Evolutionary conservation across 2,329 filamentous ascomycete genomes (phyloP), one percentile per base, ranked within the genome.

Genomic region (Alternaria tenuissima): DNA sequence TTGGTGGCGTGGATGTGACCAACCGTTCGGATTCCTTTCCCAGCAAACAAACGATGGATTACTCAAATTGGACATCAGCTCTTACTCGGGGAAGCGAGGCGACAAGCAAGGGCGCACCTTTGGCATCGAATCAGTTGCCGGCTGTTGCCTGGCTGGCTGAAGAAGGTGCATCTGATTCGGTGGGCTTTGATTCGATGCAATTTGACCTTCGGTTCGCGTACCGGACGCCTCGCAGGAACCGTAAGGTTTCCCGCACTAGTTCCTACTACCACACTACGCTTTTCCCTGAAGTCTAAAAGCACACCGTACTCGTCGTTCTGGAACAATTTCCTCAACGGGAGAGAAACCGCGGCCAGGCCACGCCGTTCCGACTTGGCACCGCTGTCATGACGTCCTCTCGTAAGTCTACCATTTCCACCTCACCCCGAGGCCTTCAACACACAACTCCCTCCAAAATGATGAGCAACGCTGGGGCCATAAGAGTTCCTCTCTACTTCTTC

Each of bases 401-500:
- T 59, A 55, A 49, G 57, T 55, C 28, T 18, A 11, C 11, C 11
- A 38, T 3, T 28, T 18, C 26, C 14, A 5, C 14, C 16, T 18
- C 11, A 46, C 18, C 16, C 22, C 12, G 32, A 6, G 6, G 16
- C 24, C 26, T 18, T 14, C 9, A 34, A 18, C 36, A 4, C n/a
- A 2, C 7, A n/a, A 18, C 7, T 44, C 26, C n/a, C 7, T 44
- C 26, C 7, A 26, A 32, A 36, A 67, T 74, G 73, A 76, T 73
- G 73, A 76, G 65, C 70, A 67, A 49, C 67, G 73, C 72, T 76
- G 72, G 73, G 73, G 73, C 73, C 73, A 76, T 70, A 75, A 67
- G 67, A 76, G 63, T 64, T 69, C 52, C 46, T 65, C 61, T 68
- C 62, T 54, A 47, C 52, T 24, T 26, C 32, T 48, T 11, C 44